Evolutionary conservation across 768 basidiomycete species (phyloP).

Genomic region (Tricholoma bakamatsutake): DNA sequence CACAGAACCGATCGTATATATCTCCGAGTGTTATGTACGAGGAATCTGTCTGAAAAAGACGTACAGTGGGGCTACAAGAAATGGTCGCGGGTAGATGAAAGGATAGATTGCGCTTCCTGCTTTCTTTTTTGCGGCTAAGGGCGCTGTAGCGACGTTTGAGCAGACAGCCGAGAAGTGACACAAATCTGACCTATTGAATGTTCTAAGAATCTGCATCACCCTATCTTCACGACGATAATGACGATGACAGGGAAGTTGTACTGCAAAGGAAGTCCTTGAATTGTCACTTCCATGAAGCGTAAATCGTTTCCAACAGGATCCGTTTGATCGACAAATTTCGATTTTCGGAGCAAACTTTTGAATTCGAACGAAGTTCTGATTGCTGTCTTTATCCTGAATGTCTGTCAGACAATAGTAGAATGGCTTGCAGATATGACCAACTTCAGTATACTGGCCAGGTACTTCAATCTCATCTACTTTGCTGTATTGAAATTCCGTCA

Average conservation of each 20-base stretch:
- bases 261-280: constrained; percentile 82
- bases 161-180: neutral
- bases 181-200: constrained; percentile 74
- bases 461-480: constrained; percentile 98
- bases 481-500: constrained; percentile 96
- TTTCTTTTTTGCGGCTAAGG: constrained; percentile 84
- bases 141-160: constrained; percentile 43
- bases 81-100: constrained; percentile 91
- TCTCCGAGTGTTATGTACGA: constrained; percentile 91
- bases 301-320: constrained; percentile 85
- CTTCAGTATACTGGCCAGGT: constrained; percentile 98
- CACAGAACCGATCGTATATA: constrained; percentile 88
- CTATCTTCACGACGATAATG: constrained; percentile 90
- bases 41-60: constrained; percentile 86
- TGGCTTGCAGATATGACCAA: constrained; percentile 19
- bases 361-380: constrained; percentile 86
- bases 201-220: constrained; percentile 88
- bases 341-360: constrained; percentile 87
- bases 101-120: constrained; percentile 80
- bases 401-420: neutral
- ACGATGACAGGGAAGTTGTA: constrained; percentile 82
- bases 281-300: constrained; percentile 89
- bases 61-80: constrained; percentile 75
- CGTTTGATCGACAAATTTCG: constrained; percentile 84
- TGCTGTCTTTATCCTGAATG: constrained; percentile 86